Conservation (phyloP, 1,139 yeast genomes). For the Protomyces pachydermus region DNA sequence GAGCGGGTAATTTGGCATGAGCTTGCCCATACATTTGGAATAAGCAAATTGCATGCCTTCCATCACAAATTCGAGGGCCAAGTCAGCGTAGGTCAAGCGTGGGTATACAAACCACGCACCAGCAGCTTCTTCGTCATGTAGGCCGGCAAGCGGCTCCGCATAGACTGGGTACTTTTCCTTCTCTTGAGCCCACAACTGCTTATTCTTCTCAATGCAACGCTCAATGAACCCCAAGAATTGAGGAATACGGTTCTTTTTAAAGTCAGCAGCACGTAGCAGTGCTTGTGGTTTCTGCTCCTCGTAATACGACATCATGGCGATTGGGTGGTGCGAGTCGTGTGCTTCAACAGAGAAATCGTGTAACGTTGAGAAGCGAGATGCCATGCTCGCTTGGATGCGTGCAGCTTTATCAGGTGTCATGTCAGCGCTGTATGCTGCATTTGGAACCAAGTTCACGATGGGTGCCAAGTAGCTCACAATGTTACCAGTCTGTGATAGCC, state of each 20-base stretch:
- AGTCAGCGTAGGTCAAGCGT: constrained; percentile 19
- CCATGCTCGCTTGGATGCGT: background rate
- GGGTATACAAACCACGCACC: background rate
- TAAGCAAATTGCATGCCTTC: constrained; percentile 20
- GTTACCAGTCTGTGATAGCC: constrained; percentile 12
- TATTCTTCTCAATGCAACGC: constrained; percentile 2
- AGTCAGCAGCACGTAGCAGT: constrained; percentile 8
- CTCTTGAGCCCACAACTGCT: background rate
- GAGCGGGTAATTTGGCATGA: background rate
- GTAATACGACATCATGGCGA: constrained; percentile 12
- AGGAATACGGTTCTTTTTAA: constrained; percentile 8
- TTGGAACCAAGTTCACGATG: constrained; percentile 12
- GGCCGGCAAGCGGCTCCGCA: background rate
- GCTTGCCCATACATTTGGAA: constrained; percentile 2
- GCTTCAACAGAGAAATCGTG: constrained; percentile 16
- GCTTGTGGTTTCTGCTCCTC: constrained; percentile 17
- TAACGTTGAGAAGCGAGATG: constrained; percentile 1
- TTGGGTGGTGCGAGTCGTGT: constrained; percentile 23
- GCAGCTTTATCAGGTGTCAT: background rate
- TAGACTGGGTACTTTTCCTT: background rate
- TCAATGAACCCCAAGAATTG: constrained; percentile 15
- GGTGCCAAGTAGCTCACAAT: constrained; percentile 17
- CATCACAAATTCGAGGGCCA: constrained; percentile 5
- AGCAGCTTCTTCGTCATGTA: background rate
- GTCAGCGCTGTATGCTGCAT: background rate